phyloP scores from a whole-genome alignment of 768 basidiomycete species.

The Mycena alexandri region DNA sequence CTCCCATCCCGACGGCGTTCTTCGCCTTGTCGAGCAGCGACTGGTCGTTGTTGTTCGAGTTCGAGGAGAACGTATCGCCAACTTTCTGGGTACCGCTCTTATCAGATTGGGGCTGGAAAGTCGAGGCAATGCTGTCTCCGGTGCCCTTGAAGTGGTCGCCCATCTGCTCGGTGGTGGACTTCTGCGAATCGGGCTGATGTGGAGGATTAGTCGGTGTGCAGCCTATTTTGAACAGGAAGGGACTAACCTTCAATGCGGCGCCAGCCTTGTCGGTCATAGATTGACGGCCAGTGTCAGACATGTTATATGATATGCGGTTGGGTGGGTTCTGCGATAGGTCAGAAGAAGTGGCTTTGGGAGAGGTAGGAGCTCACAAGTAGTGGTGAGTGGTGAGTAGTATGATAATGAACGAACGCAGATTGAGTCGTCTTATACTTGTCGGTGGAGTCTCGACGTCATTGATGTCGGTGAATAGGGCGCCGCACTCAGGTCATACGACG shows the following conservation, averaged over 20 bases:
- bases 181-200: slow-evolving; percentile 69
- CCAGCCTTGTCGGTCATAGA: slow-evolving; percentile 69
- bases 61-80: slow-evolving; percentile 62
- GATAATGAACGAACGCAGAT: not conserved
- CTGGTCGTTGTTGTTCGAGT: slow-evolving; percentile 62
- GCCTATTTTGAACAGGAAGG: too few species aligned
- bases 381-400: not conserved
- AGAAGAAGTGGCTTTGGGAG: not conserved
- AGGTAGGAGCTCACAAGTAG: not conserved
- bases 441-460: too few species aligned
- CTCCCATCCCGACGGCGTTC: slow-evolving; percentile 63
- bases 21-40: slow-evolving; percentile 65
- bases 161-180: slow-evolving; percentile 63
- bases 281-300: slow-evolving; percentile 72
- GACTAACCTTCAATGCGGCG: slow-evolving; percentile 62
- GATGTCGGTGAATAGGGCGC: too few species aligned
- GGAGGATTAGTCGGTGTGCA: not conserved
- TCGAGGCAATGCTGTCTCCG: slow-evolving; percentile 61
- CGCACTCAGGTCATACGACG: too few species aligned
- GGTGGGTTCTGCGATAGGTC: not conserved
- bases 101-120: slow-evolving; percentile 66
- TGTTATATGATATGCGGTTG: slow-evolving; percentile 40
- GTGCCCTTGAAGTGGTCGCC: slow-evolving; percentile 63
- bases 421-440: not conserved
- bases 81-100: slow-evolving; percentile 65